phyloP scores from a whole-genome alignment of 108 stramenopile genomes.

The Asterionellopsis glacialis region DNA sequence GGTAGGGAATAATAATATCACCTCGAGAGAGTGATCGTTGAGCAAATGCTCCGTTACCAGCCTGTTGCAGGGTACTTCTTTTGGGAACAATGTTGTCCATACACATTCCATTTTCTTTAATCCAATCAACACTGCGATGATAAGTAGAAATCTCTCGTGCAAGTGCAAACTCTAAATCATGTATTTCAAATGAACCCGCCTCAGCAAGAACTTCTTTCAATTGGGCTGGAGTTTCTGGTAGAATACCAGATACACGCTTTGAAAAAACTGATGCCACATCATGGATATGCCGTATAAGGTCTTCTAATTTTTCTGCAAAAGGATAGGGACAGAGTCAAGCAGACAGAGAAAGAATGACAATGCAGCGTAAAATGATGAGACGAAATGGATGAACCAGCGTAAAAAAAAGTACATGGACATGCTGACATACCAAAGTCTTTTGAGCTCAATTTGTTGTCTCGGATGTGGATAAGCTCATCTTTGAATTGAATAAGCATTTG shows the following conservation, averaged over 20 bases:
- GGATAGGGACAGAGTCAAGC: too few relatives aligned
- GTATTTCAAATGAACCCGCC: conserved; percentile 34
- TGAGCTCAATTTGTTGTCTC: conserved; percentile 20
- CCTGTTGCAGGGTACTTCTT: conserved; percentile 24
- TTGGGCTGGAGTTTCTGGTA: conserved; percentile 51
- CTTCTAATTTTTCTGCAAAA: conserved; percentile 47
- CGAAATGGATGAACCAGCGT: too few relatives aligned
- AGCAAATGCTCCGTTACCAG: conserved; percentile 39
- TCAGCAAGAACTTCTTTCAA: conserved; percentile 38
- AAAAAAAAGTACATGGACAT: background rate
- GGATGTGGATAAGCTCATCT: background rate
- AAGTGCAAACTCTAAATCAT: background rate
- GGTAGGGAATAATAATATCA: conserved; percentile 27
- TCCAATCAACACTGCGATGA: conserved; percentile 35
- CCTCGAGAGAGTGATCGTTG: conserved; percentile 26
- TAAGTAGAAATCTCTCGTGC: conserved; percentile 29
- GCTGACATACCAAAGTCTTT: background rate
- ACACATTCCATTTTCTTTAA: conserved; percentile 41
- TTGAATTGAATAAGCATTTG: background rate
- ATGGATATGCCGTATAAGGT: conserved; percentile 63
- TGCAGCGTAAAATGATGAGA: conserved; percentile 1
- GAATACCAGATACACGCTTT: conserved; percentile 25
- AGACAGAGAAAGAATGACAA: conserved; percentile 16
- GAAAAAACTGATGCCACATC: conserved; percentile 44
- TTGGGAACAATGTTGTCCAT: conserved; percentile 33